Base-by-base conservation (phyloP, 345 rosid genomes). In the Cardamine chenopodiifolia region DNA sequence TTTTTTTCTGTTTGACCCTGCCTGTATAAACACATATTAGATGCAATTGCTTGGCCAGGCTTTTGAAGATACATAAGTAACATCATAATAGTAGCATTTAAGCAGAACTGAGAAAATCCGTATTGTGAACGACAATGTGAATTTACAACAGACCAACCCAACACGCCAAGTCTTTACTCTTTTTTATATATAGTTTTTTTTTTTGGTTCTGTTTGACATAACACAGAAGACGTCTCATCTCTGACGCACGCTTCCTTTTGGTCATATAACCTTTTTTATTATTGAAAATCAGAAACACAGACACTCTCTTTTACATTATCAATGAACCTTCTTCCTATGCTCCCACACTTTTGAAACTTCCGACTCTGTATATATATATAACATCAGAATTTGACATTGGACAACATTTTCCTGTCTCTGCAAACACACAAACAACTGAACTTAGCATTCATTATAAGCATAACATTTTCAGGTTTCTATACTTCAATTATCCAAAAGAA, bases 61-160 rank as follows among this genome's bases (percentile, higher is more conserved):
- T 22, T 11, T 17, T 45, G 8, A 45, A 18, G 54, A 50, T 52
- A 53, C 55, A 53, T 5, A 35, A 61, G 56, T 65, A 65, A 32
- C 14, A 54, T 11, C 20, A 44, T n/a, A 10, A 60, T 37, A 70
- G 23, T 14, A 57, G 22, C 44, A 45, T 10, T 15, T 70, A 6
- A 47, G 32, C 44, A 26, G 53, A 62, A 15, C 1, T 32, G 14
- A 15, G 39, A 68, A 64, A 32, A 40, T 17, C 23, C 23, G 23
- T 53, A 68, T 29, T 20, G 48, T 49, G 53, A 47, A 58, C 44
- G 18, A 66, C 61, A 59, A 22, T 18, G 54, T 60, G n/a, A 68
- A 68, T 69, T 62, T 75, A 75, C 74, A 75, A 76, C 59, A 76
- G 42, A 68, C 69, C 8, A 15, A 61, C 73, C 29, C 23, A 52